A percentile compares a stretch with the other conserved stretches of the same genome.
Evolutionary conservation across 2,329 filamentous ascomycete species (phyloP).

Genomic region (Lizonia empirigonia): DNA sequence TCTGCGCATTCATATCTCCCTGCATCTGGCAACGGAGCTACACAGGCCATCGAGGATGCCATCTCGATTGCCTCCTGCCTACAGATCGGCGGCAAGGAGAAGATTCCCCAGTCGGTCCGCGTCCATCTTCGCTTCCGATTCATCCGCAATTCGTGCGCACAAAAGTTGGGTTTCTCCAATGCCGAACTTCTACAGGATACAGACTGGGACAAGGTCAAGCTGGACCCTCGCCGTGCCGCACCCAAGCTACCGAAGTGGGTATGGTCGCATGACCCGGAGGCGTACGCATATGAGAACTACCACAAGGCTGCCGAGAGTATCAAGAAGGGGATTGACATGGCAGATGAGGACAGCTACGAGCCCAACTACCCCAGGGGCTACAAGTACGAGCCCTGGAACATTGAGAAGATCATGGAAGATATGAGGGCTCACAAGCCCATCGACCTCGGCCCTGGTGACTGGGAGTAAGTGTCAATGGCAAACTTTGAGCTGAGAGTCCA

Average conservation of each 20-base stretch:
- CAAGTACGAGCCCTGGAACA: conserved; percentile 50
- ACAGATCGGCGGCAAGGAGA: conserved; percentile 51
- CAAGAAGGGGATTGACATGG: conserved; percentile 50
- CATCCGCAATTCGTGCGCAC: conserved; percentile 55
- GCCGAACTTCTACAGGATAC: conserved; percentile 55
- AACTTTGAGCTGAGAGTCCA: neutral
- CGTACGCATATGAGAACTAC: conserved; percentile 54
- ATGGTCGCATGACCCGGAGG: conserved; percentile 53
- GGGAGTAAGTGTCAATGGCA: conserved; percentile 31
- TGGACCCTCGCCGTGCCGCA: conserved; percentile 51
- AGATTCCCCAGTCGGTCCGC: conserved; percentile 48
- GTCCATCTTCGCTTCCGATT: conserved; percentile 53
- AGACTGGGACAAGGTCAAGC: conserved; percentile 56
- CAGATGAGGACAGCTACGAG: conserved; percentile 49
- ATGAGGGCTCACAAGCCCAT: conserved; percentile 44
- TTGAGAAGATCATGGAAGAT: conserved; percentile 51
- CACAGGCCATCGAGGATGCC: conserved; percentile 56
- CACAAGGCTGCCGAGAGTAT: conserved; percentile 49
- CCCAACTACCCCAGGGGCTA: conserved; percentile 55
- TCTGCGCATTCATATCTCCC: conserved; percentile 54
- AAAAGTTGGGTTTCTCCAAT: conserved; percentile 57
- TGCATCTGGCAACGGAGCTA: conserved; percentile 54
- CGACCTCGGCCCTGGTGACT: conserved; percentile 45
- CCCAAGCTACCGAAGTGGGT: conserved; percentile 56
- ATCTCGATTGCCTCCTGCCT: conserved; percentile 54